phyloP scores from a whole-genome alignment of 1,139 yeast species.

The Geotrichum carabidarum region DNA sequence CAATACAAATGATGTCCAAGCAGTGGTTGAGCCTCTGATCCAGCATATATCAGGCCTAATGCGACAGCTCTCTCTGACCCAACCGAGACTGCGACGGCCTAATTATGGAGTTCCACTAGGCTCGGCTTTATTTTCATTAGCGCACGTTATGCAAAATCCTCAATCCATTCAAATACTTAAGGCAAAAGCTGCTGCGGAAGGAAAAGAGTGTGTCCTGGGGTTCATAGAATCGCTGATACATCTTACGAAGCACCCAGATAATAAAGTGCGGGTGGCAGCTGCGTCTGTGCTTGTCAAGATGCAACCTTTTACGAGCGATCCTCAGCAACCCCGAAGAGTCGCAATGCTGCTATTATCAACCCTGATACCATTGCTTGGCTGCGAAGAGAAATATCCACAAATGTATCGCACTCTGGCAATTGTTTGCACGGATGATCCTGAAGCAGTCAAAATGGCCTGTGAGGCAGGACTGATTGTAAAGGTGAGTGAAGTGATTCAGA shows the following conservation, averaged over 20 bases:
- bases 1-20: conserved; percentile 18
- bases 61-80: background rate
- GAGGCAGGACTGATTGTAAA: conserved; percentile 36
- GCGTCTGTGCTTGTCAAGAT: conserved; percentile 34
- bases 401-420: conserved; percentile 32
- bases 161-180: conserved; percentile 18
- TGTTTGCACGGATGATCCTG: conserved; percentile 33
- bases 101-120: conserved; percentile 22
- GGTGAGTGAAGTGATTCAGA: conserved; percentile 27
- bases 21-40: conserved; percentile 22
- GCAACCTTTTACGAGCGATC: conserved; percentile 25
- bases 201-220: conserved; percentile 15
- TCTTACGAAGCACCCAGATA: conserved; percentile 29
- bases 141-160: conserved; percentile 25
- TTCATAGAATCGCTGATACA: conserved; percentile 26
- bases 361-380: conserved; percentile 33
- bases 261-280: conserved; percentile 33
- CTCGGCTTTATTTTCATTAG: conserved; percentile 30
- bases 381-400: conserved; percentile 29
- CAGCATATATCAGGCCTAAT: conserved; percentile 22
- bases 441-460: conserved; percentile 35
- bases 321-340: conserved; percentile 26
- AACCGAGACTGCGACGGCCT: conserved; percentile 2
- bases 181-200: background rate
- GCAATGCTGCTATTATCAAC: conserved; percentile 34